Evolutionary conservation across 2,329 filamentous ascomycete species (phyloP), one percentile per base, ranked within the genome.

Genomic region (Diaporthe helianthi): DNA sequence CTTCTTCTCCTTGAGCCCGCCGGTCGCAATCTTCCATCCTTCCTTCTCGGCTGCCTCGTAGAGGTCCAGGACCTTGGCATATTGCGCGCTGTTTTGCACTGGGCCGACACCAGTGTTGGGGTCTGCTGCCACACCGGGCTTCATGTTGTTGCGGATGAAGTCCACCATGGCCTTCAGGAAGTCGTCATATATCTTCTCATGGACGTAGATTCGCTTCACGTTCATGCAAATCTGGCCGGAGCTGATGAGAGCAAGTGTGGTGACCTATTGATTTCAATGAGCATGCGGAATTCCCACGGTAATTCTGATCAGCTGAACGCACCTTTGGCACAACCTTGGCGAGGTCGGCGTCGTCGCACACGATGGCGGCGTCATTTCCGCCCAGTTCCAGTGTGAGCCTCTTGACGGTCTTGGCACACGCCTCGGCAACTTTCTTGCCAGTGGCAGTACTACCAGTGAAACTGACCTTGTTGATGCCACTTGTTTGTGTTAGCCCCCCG

Each of bases 61-160:
- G 64, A 88, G 82, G 1, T 81, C 76, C 69, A 85, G 83, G 51
- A 87, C 85, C 31, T 83, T 83, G 10, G 84, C 81, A 75, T 82
- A 89, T 75, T 90, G 88, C 84, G 88, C 86, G 65, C 79, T 76
- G 76, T 89, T 90, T 72, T 89, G 87, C 1, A 90, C 77, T 0
- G 88, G 88, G 1, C 87, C 86, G 24, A 87, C 72, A 10, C 76
- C 68, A 1, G 81, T 81, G 38, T 80, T 81, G 10, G 77, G 75
- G 67, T 84, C 76, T 10, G 81, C 79, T 2, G 80, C 82, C 1
- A 81, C 80, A 5, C 83, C 84, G 7, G 79, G 78, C 69, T 82
- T 82, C 68, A 75, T 77, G 47, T 68, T 72, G 51, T 83, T 79
- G 1, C 54, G 31, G 44, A 83, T 80, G 49, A 82, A 80, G 60